Evolutionary conservation across 1,284 basidiomycete species (phyloP).

Genomic region (Cutaneotrichosporon sp.): DNA sequence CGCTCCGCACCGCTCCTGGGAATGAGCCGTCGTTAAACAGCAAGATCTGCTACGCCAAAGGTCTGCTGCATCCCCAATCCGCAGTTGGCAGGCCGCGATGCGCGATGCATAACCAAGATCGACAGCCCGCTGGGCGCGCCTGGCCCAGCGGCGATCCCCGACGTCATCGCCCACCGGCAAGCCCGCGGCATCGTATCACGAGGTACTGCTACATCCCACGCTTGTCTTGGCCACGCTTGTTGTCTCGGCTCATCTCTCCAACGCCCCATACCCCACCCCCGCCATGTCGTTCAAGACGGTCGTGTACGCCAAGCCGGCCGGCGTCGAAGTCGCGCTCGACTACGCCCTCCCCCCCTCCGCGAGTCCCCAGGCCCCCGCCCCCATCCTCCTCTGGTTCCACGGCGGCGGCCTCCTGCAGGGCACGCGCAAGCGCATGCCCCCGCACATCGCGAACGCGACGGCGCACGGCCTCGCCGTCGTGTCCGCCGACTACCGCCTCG

Average conservation of each 20-base stretch:
- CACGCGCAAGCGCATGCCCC: slow-evolving; percentile 1
- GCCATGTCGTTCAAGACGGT: slow-evolving; percentile 2
- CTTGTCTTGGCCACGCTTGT: no score
- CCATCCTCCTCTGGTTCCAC: slow-evolving; percentile 17
- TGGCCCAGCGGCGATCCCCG: not conserved
- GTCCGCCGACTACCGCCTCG: slow-evolving; percentile 20
- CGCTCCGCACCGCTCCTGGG: no score
- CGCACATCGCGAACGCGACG: slow-evolving; percentile 14
- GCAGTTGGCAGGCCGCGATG: no score
- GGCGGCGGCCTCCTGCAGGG: slow-evolving; percentile 10
- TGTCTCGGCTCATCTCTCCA: no score
- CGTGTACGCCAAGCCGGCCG: not conserved
- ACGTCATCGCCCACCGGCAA: not conserved
- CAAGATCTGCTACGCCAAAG: no score
- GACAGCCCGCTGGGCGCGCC: no score
- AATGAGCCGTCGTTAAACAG: no score
- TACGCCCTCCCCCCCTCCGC: slow-evolving; percentile 7
- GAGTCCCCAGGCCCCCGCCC: not conserved
- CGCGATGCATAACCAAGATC: no score
- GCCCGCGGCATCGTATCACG: no score
- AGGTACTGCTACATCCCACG: no score
- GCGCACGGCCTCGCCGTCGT: slow-evolving; percentile 20
- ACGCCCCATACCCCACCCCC: no score
- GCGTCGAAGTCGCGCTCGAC: not conserved
- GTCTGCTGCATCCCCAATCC: no score